These are phyloP conservation scores for Phytophthora fragariae DNA, from an alignment of 352 stramenopile genomes.

Conservation along the genomic window DNA sequence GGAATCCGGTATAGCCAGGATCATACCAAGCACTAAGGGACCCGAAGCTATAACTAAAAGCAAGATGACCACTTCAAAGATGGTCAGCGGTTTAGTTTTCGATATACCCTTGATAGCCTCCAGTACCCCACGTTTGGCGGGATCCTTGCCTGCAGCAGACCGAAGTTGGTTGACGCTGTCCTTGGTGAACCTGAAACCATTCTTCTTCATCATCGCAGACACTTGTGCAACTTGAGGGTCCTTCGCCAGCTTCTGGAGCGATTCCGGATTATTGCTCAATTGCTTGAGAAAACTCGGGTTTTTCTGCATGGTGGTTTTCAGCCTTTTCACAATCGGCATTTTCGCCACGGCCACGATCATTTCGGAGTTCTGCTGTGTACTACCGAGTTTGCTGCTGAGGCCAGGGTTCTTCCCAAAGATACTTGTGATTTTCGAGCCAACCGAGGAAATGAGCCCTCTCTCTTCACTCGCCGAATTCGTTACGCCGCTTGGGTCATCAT, in stretches of 20 bases:
- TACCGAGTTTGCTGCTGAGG: no score
- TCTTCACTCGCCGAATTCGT: no score
- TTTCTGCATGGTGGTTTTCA: not conserved
- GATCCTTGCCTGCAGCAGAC: not conserved
- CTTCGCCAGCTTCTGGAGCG: not conserved
- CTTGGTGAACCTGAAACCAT: not conserved
- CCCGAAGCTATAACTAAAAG: no score
- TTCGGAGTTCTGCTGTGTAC: not conserved
- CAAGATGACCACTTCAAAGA: no score
- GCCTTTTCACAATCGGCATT: not conserved
- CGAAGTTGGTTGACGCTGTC: not conserved
- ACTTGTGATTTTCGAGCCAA: no score
- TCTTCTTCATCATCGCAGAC: not conserved
- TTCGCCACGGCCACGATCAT: not conserved
- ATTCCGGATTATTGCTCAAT: not conserved
- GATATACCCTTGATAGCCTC: not conserved
- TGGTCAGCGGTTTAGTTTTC: no score
- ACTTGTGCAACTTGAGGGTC: not conserved
- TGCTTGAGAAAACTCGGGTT: not conserved
- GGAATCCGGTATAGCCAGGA: no score
- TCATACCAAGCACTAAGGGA: no score
- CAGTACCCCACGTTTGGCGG: not conserved
- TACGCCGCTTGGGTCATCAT: no score
- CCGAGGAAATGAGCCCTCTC: no score
- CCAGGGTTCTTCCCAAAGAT: no score